Percentiles rank a stretch among this genome's conserved stretches.
Conservation (phyloP, 2,329 filamentous ascomycete genomes). For the Sporothrix curviconia region DNA sequence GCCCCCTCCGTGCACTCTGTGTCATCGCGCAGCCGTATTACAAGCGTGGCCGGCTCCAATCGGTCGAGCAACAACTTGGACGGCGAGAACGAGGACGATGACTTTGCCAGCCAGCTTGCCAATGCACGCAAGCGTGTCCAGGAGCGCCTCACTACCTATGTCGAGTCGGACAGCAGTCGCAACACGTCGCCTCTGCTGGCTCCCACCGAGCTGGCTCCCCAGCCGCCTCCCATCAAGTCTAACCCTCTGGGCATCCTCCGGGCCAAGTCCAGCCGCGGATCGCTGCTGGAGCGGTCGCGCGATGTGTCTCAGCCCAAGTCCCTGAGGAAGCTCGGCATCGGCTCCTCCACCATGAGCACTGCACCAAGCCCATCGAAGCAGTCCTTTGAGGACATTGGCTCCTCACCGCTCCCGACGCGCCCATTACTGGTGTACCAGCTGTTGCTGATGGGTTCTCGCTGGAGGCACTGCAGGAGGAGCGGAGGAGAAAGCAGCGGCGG, state of each 20-base stretch:
- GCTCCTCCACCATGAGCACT: slow-evolving; percentile 35
- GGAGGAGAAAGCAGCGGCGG: slow-evolving; percentile 20
- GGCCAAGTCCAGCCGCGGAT: slow-evolving; percentile 61
- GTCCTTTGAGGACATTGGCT: slow-evolving; percentile 28
- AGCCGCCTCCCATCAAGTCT: slow-evolving; percentile 33
- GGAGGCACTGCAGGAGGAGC: slow-evolving; percentile 4
- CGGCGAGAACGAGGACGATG: slow-evolving; percentile 51
- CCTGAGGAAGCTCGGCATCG: slow-evolving; percentile 56
- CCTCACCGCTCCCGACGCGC: neutral
- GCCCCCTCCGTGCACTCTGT: slow-evolving; percentile 32
- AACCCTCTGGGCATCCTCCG: slow-evolving; percentile 59
- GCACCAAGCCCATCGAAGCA: slow-evolving; percentile 35
- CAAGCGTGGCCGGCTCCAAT: slow-evolving; percentile 3
- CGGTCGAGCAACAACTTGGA: slow-evolving; percentile 30
- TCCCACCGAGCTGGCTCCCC: slow-evolving; percentile 30
- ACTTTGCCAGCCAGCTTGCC: slow-evolving; percentile 67
- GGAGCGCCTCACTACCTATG: slow-evolving; percentile 64
- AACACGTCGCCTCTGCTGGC: slow-evolving; percentile 36
- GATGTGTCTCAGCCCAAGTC: slow-evolving; percentile 44
- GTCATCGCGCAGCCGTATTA: slow-evolving; percentile 54
- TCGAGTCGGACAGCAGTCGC: slow-evolving; percentile 52
- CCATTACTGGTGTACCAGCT: neutral
- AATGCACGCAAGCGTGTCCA: slow-evolving; percentile 64
- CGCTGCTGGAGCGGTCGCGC: slow-evolving; percentile 44
- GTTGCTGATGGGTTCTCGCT: neutral